phyloP scores from a whole-genome alignment of 768 basidiomycete species.

The Leccinum uliginosum region DNA sequence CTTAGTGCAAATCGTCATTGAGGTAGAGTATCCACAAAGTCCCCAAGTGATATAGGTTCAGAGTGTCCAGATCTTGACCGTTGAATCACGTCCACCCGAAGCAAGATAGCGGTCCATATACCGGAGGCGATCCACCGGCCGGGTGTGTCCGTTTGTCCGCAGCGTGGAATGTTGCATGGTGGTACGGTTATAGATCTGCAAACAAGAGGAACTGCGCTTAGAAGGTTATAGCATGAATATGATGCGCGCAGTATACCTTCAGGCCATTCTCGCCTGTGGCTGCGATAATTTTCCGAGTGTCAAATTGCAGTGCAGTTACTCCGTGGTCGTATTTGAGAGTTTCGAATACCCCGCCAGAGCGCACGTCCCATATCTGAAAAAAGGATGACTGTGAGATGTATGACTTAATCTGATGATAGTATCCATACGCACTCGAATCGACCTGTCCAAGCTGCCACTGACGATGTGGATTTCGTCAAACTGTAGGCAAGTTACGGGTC shows the following conservation, averaged over 20 bases:
- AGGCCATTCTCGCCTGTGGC: constrained; percentile 92
- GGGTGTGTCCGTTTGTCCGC: constrained; percentile 88
- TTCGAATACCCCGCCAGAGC: constrained; percentile 83
- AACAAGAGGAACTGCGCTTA: not conserved
- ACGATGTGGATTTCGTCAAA: constrained; percentile 95
- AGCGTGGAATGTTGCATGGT: constrained; percentile 84
- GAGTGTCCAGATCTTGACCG: constrained; percentile 91
- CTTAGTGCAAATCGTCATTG: constrained; percentile 12
- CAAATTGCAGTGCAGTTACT: constrained; percentile 91
- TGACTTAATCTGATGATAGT: not conserved
- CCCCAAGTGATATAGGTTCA: constrained; percentile 33
- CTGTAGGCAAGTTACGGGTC: constrained; percentile 88
- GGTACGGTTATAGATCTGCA: constrained; percentile 90
- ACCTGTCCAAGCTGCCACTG: constrained; percentile 92
- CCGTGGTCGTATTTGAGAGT: constrained; percentile 88
- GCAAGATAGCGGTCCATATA: constrained; percentile 97
- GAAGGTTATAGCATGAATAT: not conserved
- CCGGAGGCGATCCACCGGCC: constrained; percentile 80
- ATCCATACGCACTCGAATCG: constrained; percentile 62
- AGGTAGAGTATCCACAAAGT: constrained; percentile 13
- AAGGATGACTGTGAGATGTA: not conserved
- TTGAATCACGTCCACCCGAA: constrained; percentile 82
- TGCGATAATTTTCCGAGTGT: constrained; percentile 87
- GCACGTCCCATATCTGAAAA: constrained; percentile 90
- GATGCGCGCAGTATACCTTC: constrained; percentile 50